phyloP scores from a whole-genome alignment of 805 yeast genomes.

The Myxozyma neglecta region DNA sequence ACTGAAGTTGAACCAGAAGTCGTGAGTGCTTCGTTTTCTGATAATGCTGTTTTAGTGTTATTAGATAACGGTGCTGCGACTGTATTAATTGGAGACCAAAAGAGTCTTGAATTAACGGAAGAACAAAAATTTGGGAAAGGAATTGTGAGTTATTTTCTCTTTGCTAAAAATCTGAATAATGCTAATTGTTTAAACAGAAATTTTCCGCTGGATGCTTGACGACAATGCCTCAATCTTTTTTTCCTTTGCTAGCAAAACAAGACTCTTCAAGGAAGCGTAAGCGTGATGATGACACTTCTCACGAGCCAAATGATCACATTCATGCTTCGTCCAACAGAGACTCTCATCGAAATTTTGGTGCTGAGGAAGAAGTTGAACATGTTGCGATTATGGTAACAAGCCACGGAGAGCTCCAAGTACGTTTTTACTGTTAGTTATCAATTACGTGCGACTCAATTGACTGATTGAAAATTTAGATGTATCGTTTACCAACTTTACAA shows the following conservation, averaged over 20 bases:
- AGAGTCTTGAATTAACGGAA: conserved; percentile 19
- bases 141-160: not conserved
- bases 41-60: conserved; percentile 14
- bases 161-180: not conserved
- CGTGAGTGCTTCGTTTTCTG: conserved; percentile 18
- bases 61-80: conserved; percentile 21
- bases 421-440: not conserved
- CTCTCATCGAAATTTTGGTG: too few species aligned
- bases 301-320: too few species aligned
- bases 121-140: not conserved
- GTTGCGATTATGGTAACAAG: conserved; percentile 18
- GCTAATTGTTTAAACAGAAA: not conserved
- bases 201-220: conserved; percentile 26
- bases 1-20: conserved; percentile 13
- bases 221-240: conserved; percentile 11
- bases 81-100: conserved; percentile 10
- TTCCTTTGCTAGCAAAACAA: not conserved
- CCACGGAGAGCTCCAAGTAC: conserved; percentile 17
- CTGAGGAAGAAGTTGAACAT: not conserved
- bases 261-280: conserved; percentile 7
- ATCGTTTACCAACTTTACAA: conserved; percentile 1
- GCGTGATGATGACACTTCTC: not conserved
- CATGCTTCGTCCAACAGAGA: too few species aligned
- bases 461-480: conserved; percentile 3
- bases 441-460: not conserved